Conservation (phyloP, 306 rosid species). For the Gillenia trifoliata region DNA sequence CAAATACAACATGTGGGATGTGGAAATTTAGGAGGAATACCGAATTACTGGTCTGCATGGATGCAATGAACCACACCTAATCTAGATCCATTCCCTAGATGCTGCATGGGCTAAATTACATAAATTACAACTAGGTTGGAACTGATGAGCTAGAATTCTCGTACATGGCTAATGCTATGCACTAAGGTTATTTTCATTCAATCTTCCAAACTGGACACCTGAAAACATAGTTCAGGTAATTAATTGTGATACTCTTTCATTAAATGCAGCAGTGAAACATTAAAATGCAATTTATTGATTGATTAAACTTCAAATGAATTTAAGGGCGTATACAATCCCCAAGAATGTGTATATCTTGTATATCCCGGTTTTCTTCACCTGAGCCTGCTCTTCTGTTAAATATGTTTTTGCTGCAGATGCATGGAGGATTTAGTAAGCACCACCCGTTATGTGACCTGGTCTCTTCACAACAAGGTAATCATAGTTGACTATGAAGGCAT, state of each 20-base stretch:
- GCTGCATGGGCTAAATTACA: neutral
- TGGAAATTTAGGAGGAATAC: neutral
- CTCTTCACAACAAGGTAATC: slow-evolving; percentile 90
- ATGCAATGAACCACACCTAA: neutral
- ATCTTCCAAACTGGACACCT: slow-evolving; percentile 2
- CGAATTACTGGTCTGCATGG: neutral
- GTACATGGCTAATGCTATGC: neutral
- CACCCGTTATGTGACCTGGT: slow-evolving; percentile 93
- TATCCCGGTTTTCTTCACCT: neutral
- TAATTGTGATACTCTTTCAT: neutral
- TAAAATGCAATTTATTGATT: neutral
- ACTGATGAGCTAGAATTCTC: neutral
- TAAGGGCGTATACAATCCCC: neutral
- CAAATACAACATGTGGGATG: neutral
- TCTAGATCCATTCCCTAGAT: neutral
- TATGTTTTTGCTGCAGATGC: slow-evolving; percentile 53
- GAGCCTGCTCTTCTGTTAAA: neutral
- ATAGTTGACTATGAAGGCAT: slow-evolving; percentile 22
- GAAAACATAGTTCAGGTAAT: neutral
- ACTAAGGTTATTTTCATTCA: neutral
- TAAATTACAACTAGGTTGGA: neutral
- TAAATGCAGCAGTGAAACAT: neutral
- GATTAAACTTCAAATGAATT: neutral
- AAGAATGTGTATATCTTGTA: neutral
- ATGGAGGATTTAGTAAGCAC: slow-evolving; percentile 99